These are phyloP conservation scores for Cetradonia linearis DNA, from an alignment of 495 filamentous ascomycete species.

Conservation along the genomic window DNA sequence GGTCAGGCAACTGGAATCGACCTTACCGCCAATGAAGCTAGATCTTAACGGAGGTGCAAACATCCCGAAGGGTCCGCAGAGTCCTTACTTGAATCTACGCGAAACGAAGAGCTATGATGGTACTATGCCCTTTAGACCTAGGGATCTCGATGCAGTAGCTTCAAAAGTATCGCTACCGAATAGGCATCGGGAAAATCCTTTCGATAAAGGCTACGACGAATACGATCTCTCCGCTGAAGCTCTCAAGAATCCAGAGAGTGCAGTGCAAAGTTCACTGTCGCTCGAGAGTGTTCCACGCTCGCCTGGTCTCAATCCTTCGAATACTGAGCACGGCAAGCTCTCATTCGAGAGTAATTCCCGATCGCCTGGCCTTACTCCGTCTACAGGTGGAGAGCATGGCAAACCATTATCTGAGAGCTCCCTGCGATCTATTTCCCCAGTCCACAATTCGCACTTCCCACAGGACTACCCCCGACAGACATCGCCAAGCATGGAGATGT, in stretches of 20 bases:
- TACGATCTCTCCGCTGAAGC: slow-evolving; percentile 23
- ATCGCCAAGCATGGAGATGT: slow-evolving; percentile 9
- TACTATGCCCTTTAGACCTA: slow-evolving; percentile 11
- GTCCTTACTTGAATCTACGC: slow-evolving; percentile 32
- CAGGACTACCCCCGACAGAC: slow-evolving; percentile 7
- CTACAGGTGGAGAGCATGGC: neutral
- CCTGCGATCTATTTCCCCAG: slow-evolving; percentile 4
- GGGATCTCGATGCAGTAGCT: slow-evolving; percentile 17
- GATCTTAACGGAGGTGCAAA: slow-evolving; percentile 40
- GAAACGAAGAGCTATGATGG: slow-evolving; percentile 42
- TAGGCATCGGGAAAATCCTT: slow-evolving; percentile 19
- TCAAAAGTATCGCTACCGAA: slow-evolving; percentile 19
- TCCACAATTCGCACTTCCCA: slow-evolving; percentile 1
- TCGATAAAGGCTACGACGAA: slow-evolving; percentile 32
- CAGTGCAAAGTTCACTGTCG: slow-evolving; percentile 12
- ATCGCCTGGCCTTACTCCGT: neutral
- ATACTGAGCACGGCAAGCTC: slow-evolving; percentile 3
- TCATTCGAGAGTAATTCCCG: slow-evolving; percentile 15
- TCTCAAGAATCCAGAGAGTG: slow-evolving; percentile 1
- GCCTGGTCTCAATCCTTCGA: neutral
- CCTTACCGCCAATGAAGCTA: slow-evolving; percentile 80
- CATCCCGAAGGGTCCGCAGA: slow-evolving; percentile 15
- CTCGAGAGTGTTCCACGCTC: slow-evolving; percentile 14
- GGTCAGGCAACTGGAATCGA: slow-evolving; percentile 75
- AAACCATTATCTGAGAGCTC: slow-evolving; percentile 21